Base-by-base conservation (phyloP, 139 green algal genomes). In the Pleodorina starrii region DNA sequence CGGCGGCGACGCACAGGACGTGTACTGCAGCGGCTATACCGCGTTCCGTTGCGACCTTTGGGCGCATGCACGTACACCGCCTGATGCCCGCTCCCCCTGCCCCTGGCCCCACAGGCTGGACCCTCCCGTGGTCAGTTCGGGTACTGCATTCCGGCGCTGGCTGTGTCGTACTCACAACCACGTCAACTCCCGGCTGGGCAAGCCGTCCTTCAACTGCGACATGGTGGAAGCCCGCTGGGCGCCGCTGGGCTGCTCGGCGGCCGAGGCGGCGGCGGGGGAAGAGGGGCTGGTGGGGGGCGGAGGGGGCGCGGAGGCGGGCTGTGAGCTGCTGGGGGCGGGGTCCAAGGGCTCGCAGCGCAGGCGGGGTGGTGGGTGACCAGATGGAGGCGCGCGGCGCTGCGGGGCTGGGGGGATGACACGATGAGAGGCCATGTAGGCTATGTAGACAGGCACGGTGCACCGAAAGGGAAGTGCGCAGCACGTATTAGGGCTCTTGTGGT, bases 121-220 rank as follows among this genome's bases (percentile, higher is more conserved):
- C 69, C 95, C 95, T 12, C 95, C 95, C 0, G 87, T 69, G 9
- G 93, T 95, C 2, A 66, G 17, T 46, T 93, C 36, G 35, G 90
- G 95, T 11, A 36, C 46, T 2, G 94, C 94, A 63, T 94, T 99
- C 29, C 91, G 92, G 78, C 83, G 90, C 32, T 99, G 96, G 96
- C 96, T 98, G 93, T 99, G 97, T 89, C 84, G 91, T 23, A 88
- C 94, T 6, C 97, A 99, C 91, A 99, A 99, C 88, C 77, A 78
- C 0, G 85, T 85, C 40, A 98, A 98, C 90, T 57, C 86, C 5
- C 92, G 92, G 35, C 59, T 98, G 29, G 94, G 93, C 87, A 99
- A 99, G 91, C 94, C 96, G 0, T 27, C 72, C 14, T 99, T 99
- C 91, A 97, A 98, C 89, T 99, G 97, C 92, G 88, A 95, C 10